Evolutionary conservation across 192 early-diverging fungal genomes (phyloP).

Genomic region (Linnemannia hyalina): DNA sequence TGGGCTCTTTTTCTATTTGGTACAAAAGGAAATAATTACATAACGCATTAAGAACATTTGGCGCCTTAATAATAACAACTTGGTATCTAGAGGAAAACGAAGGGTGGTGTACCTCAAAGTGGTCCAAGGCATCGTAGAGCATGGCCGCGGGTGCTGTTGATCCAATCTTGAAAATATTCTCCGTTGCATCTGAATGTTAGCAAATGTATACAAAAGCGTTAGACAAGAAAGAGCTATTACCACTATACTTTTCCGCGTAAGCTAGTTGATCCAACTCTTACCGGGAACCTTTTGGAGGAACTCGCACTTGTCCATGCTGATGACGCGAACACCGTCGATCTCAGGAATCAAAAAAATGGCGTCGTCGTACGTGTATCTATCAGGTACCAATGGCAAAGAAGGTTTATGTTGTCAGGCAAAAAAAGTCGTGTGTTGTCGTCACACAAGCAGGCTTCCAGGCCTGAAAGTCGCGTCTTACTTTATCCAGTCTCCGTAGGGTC

Average conservation of each 20-base stretch:
- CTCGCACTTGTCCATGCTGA: conserved; percentile 86
- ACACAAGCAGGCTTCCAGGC: neutral
- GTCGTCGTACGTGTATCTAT: conserved; percentile 77
- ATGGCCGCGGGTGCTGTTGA: conserved; percentile 95
- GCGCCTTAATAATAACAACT: neutral
- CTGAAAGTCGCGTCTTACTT: conserved; percentile 60
- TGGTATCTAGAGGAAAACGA: neutral
- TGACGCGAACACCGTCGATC: conserved; percentile 92
- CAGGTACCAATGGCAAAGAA: conserved; percentile 18
- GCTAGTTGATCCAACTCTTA: conserved; percentile 20
- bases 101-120: conserved; percentile 61
- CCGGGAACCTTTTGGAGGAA: conserved; percentile 91
- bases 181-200: conserved; percentile 68
- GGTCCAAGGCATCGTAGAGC: conserved; percentile 86
- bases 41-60: neutral
- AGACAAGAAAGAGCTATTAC: neutral
- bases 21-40: neutral
- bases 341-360: conserved; percentile 89
- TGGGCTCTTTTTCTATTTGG: conserved; percentile 75
- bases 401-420: neutral
- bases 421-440: neutral
- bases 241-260: neutral
- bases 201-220: neutral
- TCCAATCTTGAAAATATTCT: conserved; percentile 93
- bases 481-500: conserved; percentile 93